Percentiles rank a stretch among this genome's conserved stretches.
phyloP scores from a whole-genome alignment of 2,329 filamentous ascomycete genomes.

The Fusarium staphyleae region DNA sequence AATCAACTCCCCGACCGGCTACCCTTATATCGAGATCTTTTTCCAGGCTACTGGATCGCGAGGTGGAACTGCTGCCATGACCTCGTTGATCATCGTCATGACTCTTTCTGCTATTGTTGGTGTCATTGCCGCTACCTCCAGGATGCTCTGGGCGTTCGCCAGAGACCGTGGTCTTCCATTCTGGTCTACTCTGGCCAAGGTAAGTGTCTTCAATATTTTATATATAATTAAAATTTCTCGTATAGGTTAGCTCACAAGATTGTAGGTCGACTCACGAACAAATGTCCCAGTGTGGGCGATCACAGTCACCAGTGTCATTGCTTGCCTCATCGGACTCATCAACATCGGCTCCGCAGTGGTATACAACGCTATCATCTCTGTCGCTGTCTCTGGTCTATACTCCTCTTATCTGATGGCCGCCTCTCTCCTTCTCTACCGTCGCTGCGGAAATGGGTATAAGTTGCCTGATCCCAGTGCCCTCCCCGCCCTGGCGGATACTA shows the following conservation, averaged over 20 bases:
- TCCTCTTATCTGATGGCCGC: conserved; percentile 35
- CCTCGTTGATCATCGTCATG: conserved; percentile 33
- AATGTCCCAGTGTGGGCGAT: conserved; percentile 37
- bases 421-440: conserved; percentile 34
- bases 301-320: conserved; percentile 24
- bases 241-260: too few species aligned
- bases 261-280: conserved; percentile 30
- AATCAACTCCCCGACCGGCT: conserved; percentile 34
- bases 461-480: conserved; percentile 31
- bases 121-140: conserved; percentile 36
- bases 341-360: conserved; percentile 35
- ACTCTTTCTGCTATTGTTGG: conserved; percentile 34
- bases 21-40: conserved; percentile 37
- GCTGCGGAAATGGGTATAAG: conserved; percentile 33
- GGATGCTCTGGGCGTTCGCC: conserved; percentile 37
- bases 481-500: conserved; percentile 25
- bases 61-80: conserved; percentile 29
- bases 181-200: conserved; percentile 27
- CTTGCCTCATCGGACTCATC: conserved; percentile 35
- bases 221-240: too few species aligned
- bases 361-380: conserved; percentile 37
- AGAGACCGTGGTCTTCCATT: conserved; percentile 33
- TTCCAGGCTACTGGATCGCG: conserved; percentile 35
- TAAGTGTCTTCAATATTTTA: not conserved
- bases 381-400: conserved; percentile 33